Base-by-base conservation (phyloP, 1,284 basidiomycete genomes). In the Cystobasidium sp. region DNA sequence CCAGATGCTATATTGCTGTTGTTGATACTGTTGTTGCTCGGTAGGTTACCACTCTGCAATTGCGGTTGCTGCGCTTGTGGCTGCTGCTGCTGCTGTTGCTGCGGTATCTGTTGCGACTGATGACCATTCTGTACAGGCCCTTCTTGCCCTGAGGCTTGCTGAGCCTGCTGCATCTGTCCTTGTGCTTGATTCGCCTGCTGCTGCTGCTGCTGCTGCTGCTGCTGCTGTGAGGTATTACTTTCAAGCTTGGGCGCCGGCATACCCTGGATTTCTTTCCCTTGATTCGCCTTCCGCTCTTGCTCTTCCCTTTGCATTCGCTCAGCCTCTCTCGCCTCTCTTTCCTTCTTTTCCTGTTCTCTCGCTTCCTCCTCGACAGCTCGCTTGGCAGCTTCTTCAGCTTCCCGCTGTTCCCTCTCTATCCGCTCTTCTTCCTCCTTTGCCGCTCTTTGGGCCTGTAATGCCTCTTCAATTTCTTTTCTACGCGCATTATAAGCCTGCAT, bases 361-460 rank as follows among this genome's bases (percentile, higher is more conserved):
- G 31, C 44, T 53, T 66, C 51, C 66, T 68, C 43, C 41, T 67
- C 64, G 10, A 55, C 6, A 8, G 53, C 69, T 41, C n/a, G 46
- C 31, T 62, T 41, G 14, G 68, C 58, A 68, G 68, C 69, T 31
- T 52, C 37, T 22, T 71, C 69, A 31, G 58, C 69, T 31, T 73
- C 70, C 6, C 22, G 12, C 1, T 16, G n/a, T 41, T 65, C 62
- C n/a, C 62, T 49, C 31, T 47, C 53, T 53, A 55, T 55, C 18
- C 70, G 62, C 62, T 73, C 70, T 44, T 73, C 70, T 52, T 73
- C 70, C 22, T 66, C 63, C 43, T 71, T 71, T 18, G 69, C 69
- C 12, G 31, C 41, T n/a, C 47, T 43, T 64, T 71, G 56, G 6
- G 66, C 66, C 16, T 59, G 51, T 52, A 68, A 41, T 10, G 53